Percentiles rank a stretch among this genome's conserved stretches.
These are phyloP conservation scores for Takakia lepidozioides DNA, from an alignment of 225 moss, liverwort and hornwort species.

Conservation along the genomic window DNA sequence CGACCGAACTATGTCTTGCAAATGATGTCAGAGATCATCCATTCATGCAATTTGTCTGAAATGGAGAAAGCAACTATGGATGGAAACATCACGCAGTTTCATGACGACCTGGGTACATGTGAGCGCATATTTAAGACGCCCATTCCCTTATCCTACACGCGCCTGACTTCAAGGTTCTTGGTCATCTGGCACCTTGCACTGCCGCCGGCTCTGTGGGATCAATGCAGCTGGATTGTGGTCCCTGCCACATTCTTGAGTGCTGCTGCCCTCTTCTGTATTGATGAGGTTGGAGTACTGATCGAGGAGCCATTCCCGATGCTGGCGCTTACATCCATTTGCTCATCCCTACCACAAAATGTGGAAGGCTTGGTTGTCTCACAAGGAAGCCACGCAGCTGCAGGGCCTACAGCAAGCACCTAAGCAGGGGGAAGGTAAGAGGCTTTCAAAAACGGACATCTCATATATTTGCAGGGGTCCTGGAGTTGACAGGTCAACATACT, in stretches of 20 bases:
- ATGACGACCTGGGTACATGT: constrained; percentile 37
- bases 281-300: constrained; percentile 4
- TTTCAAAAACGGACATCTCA: too few species aligned
- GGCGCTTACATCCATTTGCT: neutral
- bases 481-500: too few species aligned
- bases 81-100: constrained; percentile 20
- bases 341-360: neutral
- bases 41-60: constrained; percentile 19
- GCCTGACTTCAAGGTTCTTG: constrained; percentile 14
- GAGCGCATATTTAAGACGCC: constrained; percentile 45
- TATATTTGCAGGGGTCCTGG: too few species aligned
- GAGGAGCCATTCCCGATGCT: neutral
- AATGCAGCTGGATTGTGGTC: constrained; percentile 6
- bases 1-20: constrained; percentile 35
- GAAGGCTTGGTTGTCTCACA: too few species aligned
- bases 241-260: constrained; percentile 9
- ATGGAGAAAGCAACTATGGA: constrained; percentile 30
- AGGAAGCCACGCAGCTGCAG: too few species aligned
- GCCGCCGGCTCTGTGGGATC: constrained; percentile 6
- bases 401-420: too few species aligned
- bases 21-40: constrained; percentile 27
- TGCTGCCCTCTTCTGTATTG: constrained; percentile 6
- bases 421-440: too few species aligned
- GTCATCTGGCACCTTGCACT: constrained; percentile 7
- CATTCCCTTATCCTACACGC: constrained; percentile 39